Percentiles rank a stretch among this genome's conserved stretches.
phyloP scores from a whole-genome alignment of 2,329 filamentous ascomycete species.

The Lasiodiplodia hormozganensis region DNA sequence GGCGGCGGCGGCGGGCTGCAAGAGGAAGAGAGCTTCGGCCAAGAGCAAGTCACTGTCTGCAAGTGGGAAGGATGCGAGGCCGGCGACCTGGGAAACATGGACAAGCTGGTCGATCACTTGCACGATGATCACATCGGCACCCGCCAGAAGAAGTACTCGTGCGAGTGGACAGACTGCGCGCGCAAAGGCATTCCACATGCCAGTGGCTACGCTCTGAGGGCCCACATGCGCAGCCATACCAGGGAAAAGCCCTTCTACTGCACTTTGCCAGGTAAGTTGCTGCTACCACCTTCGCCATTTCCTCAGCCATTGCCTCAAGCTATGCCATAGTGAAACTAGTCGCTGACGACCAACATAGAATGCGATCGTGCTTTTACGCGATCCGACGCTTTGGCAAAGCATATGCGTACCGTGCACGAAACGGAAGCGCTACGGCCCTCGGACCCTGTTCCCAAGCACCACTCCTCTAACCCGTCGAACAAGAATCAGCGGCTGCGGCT shows the following conservation, averaged over 20 bases:
- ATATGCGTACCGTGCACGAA: conserved; percentile 98
- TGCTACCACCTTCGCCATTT: conserved; percentile 39
- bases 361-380: conserved; percentile 96
- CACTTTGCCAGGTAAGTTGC: conserved; percentile 77
- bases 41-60: conserved; percentile 56
- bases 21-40: conserved; percentile 31
- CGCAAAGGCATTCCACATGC: conserved; percentile 91
- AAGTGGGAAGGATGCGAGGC: conserved; percentile 60
- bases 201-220: conserved; percentile 92
- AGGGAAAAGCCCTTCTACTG: conserved; percentile 99
- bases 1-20: conserved; percentile 35
- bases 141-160: conserved; percentile 96
- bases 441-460: conserved; percentile 73
- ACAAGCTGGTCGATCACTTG: conserved; percentile 59
- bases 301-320: not conserved
- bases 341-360: conserved; percentile 61
- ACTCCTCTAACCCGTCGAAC: conserved; percentile 54
- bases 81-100: conserved; percentile 58
- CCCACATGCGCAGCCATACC: conserved; percentile 97
- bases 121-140: conserved; percentile 94
- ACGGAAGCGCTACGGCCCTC: conserved; percentile 86
- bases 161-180: conserved; percentile 91
- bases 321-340: not conserved
- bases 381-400: conserved; percentile 94
- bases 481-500: conserved; percentile 54